Conservation (phyloP, 2,329 filamentous ascomycete species). For the Phyllosticta citrichinensis region DNA sequence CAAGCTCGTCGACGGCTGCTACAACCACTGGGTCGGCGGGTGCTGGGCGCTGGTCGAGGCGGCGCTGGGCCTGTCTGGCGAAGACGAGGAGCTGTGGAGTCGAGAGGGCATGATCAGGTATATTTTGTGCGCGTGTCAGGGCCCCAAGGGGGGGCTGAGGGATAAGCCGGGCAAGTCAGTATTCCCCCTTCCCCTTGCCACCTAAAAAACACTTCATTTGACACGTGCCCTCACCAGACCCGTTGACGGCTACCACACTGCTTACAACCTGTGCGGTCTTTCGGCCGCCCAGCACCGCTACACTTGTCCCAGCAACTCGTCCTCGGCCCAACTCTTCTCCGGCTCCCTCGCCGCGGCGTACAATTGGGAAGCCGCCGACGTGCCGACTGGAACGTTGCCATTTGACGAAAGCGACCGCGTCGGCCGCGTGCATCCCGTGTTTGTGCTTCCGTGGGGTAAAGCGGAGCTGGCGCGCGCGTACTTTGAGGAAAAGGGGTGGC, state of each 20-base stretch:
- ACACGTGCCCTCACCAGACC: constrained; percentile 37
- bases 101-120: constrained; percentile 80
- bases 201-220: neutral
- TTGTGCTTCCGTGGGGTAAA: constrained; percentile 64
- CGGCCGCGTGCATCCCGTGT: constrained; percentile 68
- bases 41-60: constrained; percentile 91
- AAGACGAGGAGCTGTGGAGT: constrained; percentile 50
- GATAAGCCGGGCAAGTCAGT: constrained; percentile 88
- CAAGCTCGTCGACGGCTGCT: constrained; percentile 96
- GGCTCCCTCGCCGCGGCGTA: constrained; percentile 29
- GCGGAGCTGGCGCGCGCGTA: constrained; percentile 56
- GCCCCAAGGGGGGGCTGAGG: constrained; percentile 69
- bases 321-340: constrained; percentile 14
- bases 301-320: constrained; percentile 29
- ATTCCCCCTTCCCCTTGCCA: neutral
- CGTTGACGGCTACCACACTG: constrained; percentile 85
- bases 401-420: constrained; percentile 65
- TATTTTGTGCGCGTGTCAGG: constrained; percentile 79
- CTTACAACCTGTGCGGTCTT: constrained; percentile 73
- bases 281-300: constrained; percentile 67
- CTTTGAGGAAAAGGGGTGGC: constrained; percentile 50
- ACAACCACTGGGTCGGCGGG: constrained; percentile 93
- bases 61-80: constrained; percentile 48
- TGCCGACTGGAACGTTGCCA: constrained; percentile 20
- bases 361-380: constrained; percentile 38